phyloP scores from a whole-genome alignment of 2,329 filamentous ascomycete species.

The Diaporthe sp. region DNA sequence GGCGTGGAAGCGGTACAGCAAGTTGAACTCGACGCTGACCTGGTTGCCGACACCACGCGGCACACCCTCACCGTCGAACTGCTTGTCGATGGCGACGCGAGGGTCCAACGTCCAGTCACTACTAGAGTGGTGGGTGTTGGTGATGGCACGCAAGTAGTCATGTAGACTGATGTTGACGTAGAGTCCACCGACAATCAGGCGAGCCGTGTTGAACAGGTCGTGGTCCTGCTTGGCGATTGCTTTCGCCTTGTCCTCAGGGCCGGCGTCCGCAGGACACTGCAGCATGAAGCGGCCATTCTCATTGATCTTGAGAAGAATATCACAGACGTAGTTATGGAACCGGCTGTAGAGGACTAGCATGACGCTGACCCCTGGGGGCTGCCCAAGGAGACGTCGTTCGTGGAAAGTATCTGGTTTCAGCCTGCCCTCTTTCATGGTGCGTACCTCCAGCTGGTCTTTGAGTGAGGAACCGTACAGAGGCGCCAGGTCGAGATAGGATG shows the following conservation, averaged over 20 bases:
- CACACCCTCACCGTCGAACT: conserved; percentile 59
- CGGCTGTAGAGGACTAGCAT: conserved; percentile 78
- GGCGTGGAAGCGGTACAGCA: conserved; percentile 77
- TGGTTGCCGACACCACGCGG: conserved; percentile 74
- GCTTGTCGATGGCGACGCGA: conserved; percentile 57
- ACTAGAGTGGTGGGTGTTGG: conserved; percentile 66
- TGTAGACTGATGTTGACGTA: conserved; percentile 70
- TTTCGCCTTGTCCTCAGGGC: conserved; percentile 39
- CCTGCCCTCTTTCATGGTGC: conserved; percentile 54
- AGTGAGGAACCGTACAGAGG: conserved; percentile 81
- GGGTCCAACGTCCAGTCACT: conserved; percentile 74
- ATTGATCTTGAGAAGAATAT: conserved; percentile 71
- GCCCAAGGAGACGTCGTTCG: conserved; percentile 74
- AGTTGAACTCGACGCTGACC: conserved; percentile 77
- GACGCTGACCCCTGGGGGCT: conserved; percentile 77
- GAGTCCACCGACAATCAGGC: conserved; percentile 66
- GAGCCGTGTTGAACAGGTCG: conserved; percentile 69
- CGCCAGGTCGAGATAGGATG: conserved; percentile 81
- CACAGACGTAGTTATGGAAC: conserved; percentile 77
- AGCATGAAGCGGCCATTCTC: conserved; percentile 74
- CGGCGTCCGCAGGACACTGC: conserved; percentile 3
- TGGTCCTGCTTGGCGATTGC: conserved; percentile 57
- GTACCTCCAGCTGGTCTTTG: conserved; percentile 70
- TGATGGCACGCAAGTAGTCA: conserved; percentile 74
- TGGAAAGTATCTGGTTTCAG: conserved; percentile 80